Evolutionary conservation across 768 basidiomycete species (phyloP), one percentile per base, ranked within the genome.

Genomic region (Suillus discolor): DNA sequence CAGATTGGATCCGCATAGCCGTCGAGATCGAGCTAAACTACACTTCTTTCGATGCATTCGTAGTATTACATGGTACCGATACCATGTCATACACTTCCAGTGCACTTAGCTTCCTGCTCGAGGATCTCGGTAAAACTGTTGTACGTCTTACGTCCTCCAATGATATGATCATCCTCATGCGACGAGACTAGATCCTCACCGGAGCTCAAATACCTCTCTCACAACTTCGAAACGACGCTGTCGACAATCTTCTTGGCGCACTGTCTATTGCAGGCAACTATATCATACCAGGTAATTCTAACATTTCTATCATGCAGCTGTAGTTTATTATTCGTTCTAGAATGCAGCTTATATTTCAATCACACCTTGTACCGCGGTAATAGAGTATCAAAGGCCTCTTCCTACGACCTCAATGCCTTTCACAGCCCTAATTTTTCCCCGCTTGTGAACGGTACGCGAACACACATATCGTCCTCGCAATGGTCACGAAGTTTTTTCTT

Each of bases 1-100:
- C 72, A 92, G 94, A 95, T 72, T 96, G 94, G 94, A 90, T 95
- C 69, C 84, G 93, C 11, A 89, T 98, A 41, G 92, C 94, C 0
- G 89, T 88, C 1, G 96, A 98, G 72, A 94, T 98, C 69, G 94
- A 97, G 72, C 87, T 95, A 62, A 97, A 97, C 74, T 97, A 97
- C 72, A 75, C 83, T 39, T 71, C 74, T 16, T 98, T 94, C 73
- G 96, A 98, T 71, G 94, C 93, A 0, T 97, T 98, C 72, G 88
- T 98, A 23, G 81, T 97, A 38, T 79, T 97, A 23, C 95, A 97
- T 72, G 95, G 95, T 41, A 94, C 93, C 12, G 96, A 97, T 72
- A 95, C 93, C 1, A 95, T 96, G 92, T 87, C 89, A 20, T 96
- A 94, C 76, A 90, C 91, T 9, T 87, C 94, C 9, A 94, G 93